Conservation (phyloP, 495 filamentous ascomycete genomes). For the Talaromyces borbonicus region DNA sequence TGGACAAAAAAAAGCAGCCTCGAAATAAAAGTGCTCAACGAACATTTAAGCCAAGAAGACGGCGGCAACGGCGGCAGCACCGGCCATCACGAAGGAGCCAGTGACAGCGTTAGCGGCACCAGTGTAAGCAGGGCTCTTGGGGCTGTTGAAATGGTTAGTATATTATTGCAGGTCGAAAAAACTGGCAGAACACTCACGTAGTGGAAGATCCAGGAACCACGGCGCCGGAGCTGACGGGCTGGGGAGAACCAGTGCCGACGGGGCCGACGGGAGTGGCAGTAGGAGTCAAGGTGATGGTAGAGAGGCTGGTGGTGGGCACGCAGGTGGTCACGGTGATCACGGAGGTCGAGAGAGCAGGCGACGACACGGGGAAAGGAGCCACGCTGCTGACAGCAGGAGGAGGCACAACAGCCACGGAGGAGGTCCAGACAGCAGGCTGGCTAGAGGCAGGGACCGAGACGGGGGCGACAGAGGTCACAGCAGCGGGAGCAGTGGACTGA, state of each 20-base stretch:
- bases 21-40: no score
- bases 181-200: conserved; percentile 17
- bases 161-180: neutral
- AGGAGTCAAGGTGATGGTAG: conserved; percentile 21
- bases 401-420: conserved; percentile 12
- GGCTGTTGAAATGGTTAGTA: conserved; percentile 12
- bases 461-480: conserved; percentile 13
- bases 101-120: conserved; percentile 38
- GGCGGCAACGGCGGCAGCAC: conserved; percentile 39
- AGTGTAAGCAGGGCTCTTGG: conserved; percentile 32
- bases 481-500: conserved; percentile 9
- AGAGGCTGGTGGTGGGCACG: conserved; percentile 34
- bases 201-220: conserved; percentile 16
- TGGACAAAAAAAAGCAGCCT: no score
- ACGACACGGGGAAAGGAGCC: conserved; percentile 10
- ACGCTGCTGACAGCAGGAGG: conserved; percentile 12
- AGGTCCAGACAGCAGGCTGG: conserved; percentile 10
- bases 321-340: conserved; percentile 34
- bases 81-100: conserved; percentile 40
- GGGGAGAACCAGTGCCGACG: conserved; percentile 15
- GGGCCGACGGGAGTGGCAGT: conserved; percentile 11
- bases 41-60: conserved; percentile 47
- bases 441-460: conserved; percentile 10
- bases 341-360: conserved; percentile 14
- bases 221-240: conserved; percentile 20